Evolutionary conservation across 257 asterid genomes (phyloP).

Genomic region (Fraxinus pennsylvanica): DNA sequence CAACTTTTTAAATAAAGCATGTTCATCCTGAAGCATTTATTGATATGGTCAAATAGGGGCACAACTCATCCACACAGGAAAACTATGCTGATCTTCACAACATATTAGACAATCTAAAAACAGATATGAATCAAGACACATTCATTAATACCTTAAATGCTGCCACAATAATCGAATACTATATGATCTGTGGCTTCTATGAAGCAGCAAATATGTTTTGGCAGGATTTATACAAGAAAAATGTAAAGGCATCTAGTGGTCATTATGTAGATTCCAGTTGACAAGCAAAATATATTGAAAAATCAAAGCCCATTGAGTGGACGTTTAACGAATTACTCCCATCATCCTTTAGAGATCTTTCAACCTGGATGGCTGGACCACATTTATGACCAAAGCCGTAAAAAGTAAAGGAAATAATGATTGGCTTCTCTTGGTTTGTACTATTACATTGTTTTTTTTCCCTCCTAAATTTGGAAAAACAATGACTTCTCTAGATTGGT

Average conservation of each 20-base stretch:
- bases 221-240: not conserved
- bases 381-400: not conserved
- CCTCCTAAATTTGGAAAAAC: not conserved
- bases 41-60: not conserved
- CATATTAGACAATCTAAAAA: not conserved
- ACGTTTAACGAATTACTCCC: not conserved
- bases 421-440: not conserved
- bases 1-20: not conserved
- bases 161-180: not conserved
- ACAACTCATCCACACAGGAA: not conserved
- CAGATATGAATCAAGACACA: not conserved
- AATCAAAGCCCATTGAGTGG: not conserved
- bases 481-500: not conserved
- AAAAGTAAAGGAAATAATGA: not conserved
- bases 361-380: not conserved
- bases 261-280: not conserved
- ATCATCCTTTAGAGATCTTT: not conserved
- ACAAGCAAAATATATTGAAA: not conserved
- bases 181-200: not conserved
- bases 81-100: not conserved
- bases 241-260: not conserved
- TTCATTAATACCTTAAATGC: not conserved
- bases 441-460: not conserved
- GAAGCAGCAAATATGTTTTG: not conserved
- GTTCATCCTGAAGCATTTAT: not conserved